Base-by-base conservation (phyloP, 192 early-diverging fungal species). In the Linderina pennispora region DNA sequence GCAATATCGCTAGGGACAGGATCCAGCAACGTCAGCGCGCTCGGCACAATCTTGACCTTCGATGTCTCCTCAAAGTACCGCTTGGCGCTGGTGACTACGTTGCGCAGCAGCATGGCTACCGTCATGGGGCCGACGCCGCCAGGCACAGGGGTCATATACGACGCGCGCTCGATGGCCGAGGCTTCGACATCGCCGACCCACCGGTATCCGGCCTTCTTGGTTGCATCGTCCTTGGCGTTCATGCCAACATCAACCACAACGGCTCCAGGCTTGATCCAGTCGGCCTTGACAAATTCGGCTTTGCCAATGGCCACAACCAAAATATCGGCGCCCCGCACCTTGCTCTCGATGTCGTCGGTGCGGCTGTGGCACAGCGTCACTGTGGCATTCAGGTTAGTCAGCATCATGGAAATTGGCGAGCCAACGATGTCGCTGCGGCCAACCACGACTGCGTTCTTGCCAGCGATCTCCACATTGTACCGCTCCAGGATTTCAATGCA, bases 81-180 rank as follows among this genome's bases (percentile, higher is more conserved):
- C 53, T 85, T 77, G 16, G 91, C 90, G 40, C 84, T 83, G 25
- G 80, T 49, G 0, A 90, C 70, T 8, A 88, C 92, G 70, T 99
- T 99, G 44, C 87, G 65, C 73, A 99, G 71, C 11, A 99, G 73
- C 94, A 99, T 97, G 36, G 92, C 91, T 7, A 99, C 94, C 7
- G 96, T 99, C 96, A 99, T 99, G 5, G 96, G 96, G 0, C 96
- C 96, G n/a, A 99, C 96, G 28, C 96, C 95, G 23, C 95, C 94
- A 28, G 96, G 96, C 36, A 99, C 96, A 1, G 96, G 93, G 8
- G 94, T 97, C 56, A 97, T 91, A 32, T 80, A 77, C 14, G 83
- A 75, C 0, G 93, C 94, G 3, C 86, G 78, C 31, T 78, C 28
- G 11, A 56, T 60, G 5, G 89, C 91, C 4, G 54, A 64, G 1